Base-by-base conservation (phyloP, 371 early-diverging fungal genomes). In the Mortierella sp. region DNA sequence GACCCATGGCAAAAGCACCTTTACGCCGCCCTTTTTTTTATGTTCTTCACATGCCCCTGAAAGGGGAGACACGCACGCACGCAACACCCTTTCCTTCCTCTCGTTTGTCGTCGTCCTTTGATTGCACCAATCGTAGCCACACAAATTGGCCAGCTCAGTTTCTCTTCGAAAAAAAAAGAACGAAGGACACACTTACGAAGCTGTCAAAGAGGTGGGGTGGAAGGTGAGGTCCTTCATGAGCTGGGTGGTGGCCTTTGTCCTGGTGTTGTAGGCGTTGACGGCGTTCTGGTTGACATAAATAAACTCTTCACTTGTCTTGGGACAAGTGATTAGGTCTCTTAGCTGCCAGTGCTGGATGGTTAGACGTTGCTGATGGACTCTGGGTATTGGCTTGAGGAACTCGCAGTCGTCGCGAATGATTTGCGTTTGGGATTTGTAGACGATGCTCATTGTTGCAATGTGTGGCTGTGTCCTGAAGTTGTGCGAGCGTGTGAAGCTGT, bases 281-380 rank as follows among this genome's bases (percentile, higher is more conserved):
- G 89, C 89, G 80, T 91, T 93, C 60, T 90, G 90, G 77, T 93
- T 90, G 21, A 95, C 93, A 82, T 90, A 91, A 48, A 91, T 81
- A 68, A 94, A 91, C 86, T 93, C 93, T 16, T 88, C 84, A 54
- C 89, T 89, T 27, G 83, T 81, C 46, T 88, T 88, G 46, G 95
- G 95, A 71, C 96, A 94, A 5, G 94, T 80, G 18, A 97, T 87
- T 74, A 99, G 92, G 89, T 99, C 98, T 70, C 98, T 91, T 51
- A 99, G 91, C 89, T 99, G 99, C 98, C 94, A 94, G 83, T 94
- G 94, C 75, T 93, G 93, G 70, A 94, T 91, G 11, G 92, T 92
- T 16, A 91, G 83, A 65, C 87, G 89, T 78, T 91, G 93, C 71
- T 90, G 90, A 81, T 93, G 91, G 43, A 90, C 79, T 29, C 78